Base-by-base conservation (phyloP, 2,329 filamentous ascomycete genomes). In the Metarhizium brunneum region DNA sequence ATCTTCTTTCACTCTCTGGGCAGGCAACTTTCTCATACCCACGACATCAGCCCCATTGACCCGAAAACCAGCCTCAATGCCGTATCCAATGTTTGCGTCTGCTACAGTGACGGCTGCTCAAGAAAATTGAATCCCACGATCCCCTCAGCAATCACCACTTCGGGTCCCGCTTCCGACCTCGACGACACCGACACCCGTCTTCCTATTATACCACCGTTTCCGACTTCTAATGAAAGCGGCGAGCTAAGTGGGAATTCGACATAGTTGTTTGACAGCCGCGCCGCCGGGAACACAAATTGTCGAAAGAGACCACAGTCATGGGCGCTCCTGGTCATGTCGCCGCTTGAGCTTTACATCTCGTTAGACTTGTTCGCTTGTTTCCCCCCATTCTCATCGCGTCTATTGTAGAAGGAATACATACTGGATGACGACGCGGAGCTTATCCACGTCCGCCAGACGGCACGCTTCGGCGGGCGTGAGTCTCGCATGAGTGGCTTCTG, bases 111-210 rank as follows among this genome's bases (percentile, higher is more conserved):
- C 4, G 25, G 51, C 6, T 43, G 58, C 38, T 59, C 64, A 53
- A 65, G 52, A 48, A 69, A 71, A 40, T 79, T 79, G 61, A 76
- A 77, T 1, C 76, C 76, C 4, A 78, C 73, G n/a, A 79, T 76
- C 0, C 76, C 76, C 58, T 79, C 76, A 0, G 76, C 76, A 3
- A 77, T 58, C 0, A 75, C 66, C 5, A 60, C 59, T 30, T 62
- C 62, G 35, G 45, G 57, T 11, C 68, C 68, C 59, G 54, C 57
- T 0, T 54, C 50, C 0, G 60, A 54, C 0, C 63, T 59, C 0
- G 67, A 65, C 35, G 66, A 69, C 0, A 79, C 53, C 0, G 76
- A 77, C 1, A 79, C 75, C 10, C 76, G 66, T 4, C 76, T 68
- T 0, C 76, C 76, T 20, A 79, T 79, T 53, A 79, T 76, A 10